phyloP scores from a whole-genome alignment of 83 land plant genomes.

The Isoetes engelmannii region DNA sequence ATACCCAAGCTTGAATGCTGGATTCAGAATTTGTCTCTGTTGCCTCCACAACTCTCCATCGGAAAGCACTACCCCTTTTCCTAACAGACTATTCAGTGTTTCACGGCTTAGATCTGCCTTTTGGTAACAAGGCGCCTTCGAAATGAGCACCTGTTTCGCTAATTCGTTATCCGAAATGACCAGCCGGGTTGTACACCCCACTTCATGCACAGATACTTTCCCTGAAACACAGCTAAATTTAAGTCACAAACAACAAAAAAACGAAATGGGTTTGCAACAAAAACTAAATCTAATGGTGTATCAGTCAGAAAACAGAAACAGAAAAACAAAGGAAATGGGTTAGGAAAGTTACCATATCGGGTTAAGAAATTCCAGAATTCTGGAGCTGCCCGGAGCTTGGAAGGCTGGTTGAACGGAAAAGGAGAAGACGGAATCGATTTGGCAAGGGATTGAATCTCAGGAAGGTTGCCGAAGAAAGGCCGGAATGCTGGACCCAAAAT shows the following conservation, averaged over 20 bases:
- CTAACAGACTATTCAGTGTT: background rate
- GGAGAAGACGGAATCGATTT: background rate
- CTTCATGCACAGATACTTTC: slow-evolving; percentile 9
- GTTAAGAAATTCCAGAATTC: background rate
- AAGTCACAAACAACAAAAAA: background rate
- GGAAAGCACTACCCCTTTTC: slow-evolving; percentile 4
- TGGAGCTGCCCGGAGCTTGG: background rate
- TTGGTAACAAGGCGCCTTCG: background rate
- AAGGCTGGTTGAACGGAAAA: background rate
- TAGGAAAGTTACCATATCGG: background rate
- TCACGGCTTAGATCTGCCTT: slow-evolving; percentile 8
- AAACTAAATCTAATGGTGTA: background rate
- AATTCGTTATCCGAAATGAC: background rate
- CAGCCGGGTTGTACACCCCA: slow-evolving; percentile 2
- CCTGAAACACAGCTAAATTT: background rate
- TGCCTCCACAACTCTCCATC: slow-evolving; percentile 11
- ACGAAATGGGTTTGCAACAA: background rate
- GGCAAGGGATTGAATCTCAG: no score
- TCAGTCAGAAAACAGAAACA: background rate
- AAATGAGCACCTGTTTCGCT: background rate
- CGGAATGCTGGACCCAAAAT: no score
- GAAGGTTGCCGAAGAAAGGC: no score
- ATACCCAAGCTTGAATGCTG: background rate
- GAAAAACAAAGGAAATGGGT: background rate
- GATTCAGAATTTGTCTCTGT: slow-evolving; percentile 6